Evolutionary conservation across 768 basidiomycete genomes (phyloP), one percentile per base, ranked within the genome.

Genomic region (Mycena venus): DNA sequence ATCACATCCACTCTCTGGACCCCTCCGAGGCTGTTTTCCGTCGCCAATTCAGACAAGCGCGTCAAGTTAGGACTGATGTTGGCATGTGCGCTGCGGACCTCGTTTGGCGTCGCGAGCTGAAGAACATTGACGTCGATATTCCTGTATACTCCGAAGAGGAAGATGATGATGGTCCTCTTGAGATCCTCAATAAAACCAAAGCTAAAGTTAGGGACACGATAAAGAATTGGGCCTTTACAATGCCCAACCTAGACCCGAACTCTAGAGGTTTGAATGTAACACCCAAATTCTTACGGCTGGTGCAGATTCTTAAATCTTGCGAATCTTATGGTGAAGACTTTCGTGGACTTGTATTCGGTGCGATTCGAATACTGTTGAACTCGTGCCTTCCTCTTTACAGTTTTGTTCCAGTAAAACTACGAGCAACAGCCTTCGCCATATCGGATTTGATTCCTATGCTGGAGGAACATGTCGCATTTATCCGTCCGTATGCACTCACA

Each of bases 1-100:
- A 23, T 19, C 72, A 55, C 27, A 53, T 77, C 61, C 51, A 29
- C 17, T 62, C 60, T 7, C 78, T 90, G 19, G 86, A 90, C 79
- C 83, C 83, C 5, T 81, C 80, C 29, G 86, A 86, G 60, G 60
- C 77, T 8, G 73, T 86, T 34, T 86, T 86, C 70, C 81, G 75
- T 53, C 84, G 83, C 40, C 81, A 90, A 49, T 90, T 91, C 78
- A 83, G 79, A 51, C 84, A 86, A 31, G 89, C 91, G 14, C 86
- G 84, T 23, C 80, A 83, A 75, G 87, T 87, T 23, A 81, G 89
- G 40, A 78, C 81, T 31, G 90, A 94, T 78, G 79, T 95, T 34
- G 95, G 95, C 9, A 76, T 87, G 42, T 95, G 92, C 75, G 94
- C 92, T 59, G 86, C 91, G 42, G 93, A 95, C 76, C 83, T 94